A percentile compares a stretch with the other conserved stretches of the same genome.
Evolutionary conservation across 2,329 filamentous ascomycete species (phyloP).

Genomic region (Dichotomopilus funicola): DNA sequence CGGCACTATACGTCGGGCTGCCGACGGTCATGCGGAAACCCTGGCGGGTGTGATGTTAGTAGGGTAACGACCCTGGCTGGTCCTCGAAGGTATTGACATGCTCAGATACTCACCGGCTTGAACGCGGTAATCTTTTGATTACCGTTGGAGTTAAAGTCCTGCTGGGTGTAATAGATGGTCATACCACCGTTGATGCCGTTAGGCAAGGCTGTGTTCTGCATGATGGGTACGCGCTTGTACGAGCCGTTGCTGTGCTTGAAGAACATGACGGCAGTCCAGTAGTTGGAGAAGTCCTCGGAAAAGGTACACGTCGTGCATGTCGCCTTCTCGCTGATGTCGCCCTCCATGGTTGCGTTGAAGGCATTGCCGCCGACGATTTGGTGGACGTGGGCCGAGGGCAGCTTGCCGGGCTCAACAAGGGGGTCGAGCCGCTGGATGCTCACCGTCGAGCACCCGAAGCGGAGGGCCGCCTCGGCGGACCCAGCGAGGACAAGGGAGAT

Average conservation of each 20-base stretch:
- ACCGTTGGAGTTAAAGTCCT: slow-evolving; percentile 22
- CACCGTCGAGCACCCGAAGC: slow-evolving; percentile 27
- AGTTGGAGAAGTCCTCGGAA: slow-evolving; percentile 26
- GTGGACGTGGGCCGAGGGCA: slow-evolving; percentile 23
- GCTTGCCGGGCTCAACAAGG: slow-evolving; percentile 22
- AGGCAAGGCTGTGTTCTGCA: slow-evolving; percentile 22
- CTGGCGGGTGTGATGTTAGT: slow-evolving; percentile 19
- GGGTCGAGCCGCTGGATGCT: slow-evolving; percentile 26
- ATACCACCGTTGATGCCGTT: slow-evolving; percentile 24
- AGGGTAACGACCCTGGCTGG: too few species aligned
- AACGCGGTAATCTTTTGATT: slow-evolving; percentile 23
- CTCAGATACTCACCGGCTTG: slow-evolving; percentile 19
- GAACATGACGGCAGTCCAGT: slow-evolving; percentile 27
- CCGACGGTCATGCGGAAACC: slow-evolving; percentile 41
- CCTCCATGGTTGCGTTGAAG: slow-evolving; percentile 24
- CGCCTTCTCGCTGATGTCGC: slow-evolving; percentile 19
- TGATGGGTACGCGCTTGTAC: slow-evolving; percentile 23
- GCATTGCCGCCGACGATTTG: slow-evolving; percentile 26
- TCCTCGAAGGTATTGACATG: not conserved
- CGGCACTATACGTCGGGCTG: slow-evolving; percentile 20
- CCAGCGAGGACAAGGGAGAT: slow-evolving; percentile 16
- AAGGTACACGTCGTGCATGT: slow-evolving; percentile 26
- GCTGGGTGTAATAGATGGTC: slow-evolving; percentile 24
- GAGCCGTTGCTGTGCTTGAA: slow-evolving; percentile 25
- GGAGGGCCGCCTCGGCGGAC: slow-evolving; percentile 22